Conservation (phyloP, 148 eudicot genomes). For the Heliamphora exappendiculata region DNA sequence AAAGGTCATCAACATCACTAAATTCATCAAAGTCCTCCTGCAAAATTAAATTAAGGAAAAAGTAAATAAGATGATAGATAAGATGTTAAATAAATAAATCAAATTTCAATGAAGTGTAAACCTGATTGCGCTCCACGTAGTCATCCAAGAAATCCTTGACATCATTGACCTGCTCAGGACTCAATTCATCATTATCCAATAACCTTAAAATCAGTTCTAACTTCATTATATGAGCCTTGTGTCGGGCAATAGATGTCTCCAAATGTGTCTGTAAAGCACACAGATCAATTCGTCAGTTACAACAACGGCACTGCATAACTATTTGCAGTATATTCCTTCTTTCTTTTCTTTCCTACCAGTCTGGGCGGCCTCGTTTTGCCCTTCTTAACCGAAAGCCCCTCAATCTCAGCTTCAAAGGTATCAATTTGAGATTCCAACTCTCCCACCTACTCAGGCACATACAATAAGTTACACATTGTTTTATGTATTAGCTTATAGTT, state of each 20-base stretch:
- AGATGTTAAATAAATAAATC: not conserved
- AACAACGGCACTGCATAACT: not conserved
- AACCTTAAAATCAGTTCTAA: slow-evolving; percentile 84
- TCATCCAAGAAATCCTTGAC: slow-evolving; percentile 94
- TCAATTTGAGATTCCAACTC: slow-evolving; percentile 95
- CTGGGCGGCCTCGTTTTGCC: slow-evolving; percentile 99
- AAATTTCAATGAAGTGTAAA: slow-evolving; percentile 13
- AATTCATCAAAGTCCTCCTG: slow-evolving; percentile 98
- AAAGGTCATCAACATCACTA: slow-evolving; percentile 88
- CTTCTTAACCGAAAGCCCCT: slow-evolving; percentile 90
- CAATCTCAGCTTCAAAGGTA: slow-evolving; percentile 95
- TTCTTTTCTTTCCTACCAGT: slow-evolving; percentile 50
- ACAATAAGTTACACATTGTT: not conserved
- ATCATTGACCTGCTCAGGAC: slow-evolving; percentile 95
- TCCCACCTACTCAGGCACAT: slow-evolving; percentile 52
- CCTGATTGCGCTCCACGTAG: slow-evolving; percentile 98
- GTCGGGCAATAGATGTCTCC: slow-evolving; percentile 87
- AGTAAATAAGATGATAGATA: not conserved
- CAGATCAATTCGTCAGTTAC: slow-evolving; percentile 7
- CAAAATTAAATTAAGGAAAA: slow-evolving; percentile 16
- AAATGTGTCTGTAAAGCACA: slow-evolving; percentile 67
- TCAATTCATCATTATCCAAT: slow-evolving; percentile 87
- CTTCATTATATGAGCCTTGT: slow-evolving; percentile 96
- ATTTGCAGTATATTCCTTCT: not conserved
- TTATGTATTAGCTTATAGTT: not conserved